Percentiles rank a stretch among this genome's conserved stretches.
Conservation (phyloP, 768 basidiomycete genomes). For the Psilocybe tampanensis region DNA sequence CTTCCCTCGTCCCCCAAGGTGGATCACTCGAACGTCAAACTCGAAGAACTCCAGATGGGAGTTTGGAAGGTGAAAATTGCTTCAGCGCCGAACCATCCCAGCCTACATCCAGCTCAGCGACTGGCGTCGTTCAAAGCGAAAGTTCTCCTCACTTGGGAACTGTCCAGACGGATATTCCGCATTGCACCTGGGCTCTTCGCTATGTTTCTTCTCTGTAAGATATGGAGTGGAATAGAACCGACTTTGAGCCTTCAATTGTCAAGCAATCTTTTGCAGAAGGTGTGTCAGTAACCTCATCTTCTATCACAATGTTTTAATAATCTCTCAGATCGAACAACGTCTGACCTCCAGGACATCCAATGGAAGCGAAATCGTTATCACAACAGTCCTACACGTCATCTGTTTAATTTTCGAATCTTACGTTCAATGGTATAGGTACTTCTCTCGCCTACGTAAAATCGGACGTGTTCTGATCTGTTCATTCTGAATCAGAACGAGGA, state of each 20-base stretch:
- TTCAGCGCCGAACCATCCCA: not conserved
- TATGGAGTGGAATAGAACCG: constrained; percentile 10
- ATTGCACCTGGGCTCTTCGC: constrained; percentile 10
- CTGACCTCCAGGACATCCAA: not conserved
- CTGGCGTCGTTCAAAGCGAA: not conserved
- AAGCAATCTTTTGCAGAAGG: constrained; percentile 7
- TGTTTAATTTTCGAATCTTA: constrained; percentile 2
- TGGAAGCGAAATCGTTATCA: not conserved
- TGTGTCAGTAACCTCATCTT: not conserved
- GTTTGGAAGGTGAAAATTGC: constrained; percentile 11
- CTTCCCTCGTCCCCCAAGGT: no score
- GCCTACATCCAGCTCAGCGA: not conserved
- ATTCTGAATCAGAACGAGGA: not conserved
- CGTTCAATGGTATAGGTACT: constrained; percentile 8
- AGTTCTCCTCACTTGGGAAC: not conserved
- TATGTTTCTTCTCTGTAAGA: constrained; percentile 5
- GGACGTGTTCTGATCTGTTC: not conserved
- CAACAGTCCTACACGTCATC: not conserved
- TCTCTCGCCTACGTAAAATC: not conserved
- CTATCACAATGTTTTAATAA: not conserved
- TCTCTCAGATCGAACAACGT: constrained; percentile 5
- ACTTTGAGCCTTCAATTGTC: constrained; percentile 13
- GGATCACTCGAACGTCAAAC: not conserved
- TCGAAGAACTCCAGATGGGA: constrained; percentile 10
- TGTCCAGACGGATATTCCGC: constrained; percentile 1